Evolutionary conservation across 345 rosid genomes (phyloP).

Genomic region (Crucihimalaya himalaica): DNA sequence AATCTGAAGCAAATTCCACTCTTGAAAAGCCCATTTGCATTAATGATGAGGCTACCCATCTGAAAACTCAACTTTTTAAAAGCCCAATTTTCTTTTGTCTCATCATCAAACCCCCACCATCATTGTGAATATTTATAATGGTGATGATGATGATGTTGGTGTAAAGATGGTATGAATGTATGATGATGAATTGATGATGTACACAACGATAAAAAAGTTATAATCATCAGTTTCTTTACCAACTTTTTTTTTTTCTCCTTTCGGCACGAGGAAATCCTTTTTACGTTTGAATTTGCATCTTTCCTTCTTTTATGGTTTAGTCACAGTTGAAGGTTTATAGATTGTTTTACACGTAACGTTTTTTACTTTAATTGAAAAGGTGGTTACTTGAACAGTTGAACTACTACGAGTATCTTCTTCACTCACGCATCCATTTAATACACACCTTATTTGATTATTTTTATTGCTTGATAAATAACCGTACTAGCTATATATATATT

Average conservation of each 20-base stretch:
- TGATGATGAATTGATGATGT: neutral
- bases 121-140: neutral
- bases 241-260: no score
- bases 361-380: constrained; percentile 30
- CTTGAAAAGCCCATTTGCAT: neutral
- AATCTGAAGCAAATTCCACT: neutral
- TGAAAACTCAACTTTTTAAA: neutral
- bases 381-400: constrained; percentile 30
- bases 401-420: constrained; percentile 19
- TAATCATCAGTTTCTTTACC: neutral
- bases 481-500: neutral
- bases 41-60: neutral
- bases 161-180: no score
- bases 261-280: constrained; percentile 24
- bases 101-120: neutral
- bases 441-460: neutral
- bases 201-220: no score
- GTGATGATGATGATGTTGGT: neutral
- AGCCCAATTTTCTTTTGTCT: neutral
- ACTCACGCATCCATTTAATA: constrained; percentile 30
- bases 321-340: constrained; percentile 30
- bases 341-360: constrained; percentile 33
- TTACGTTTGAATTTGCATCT: constrained; percentile 1
- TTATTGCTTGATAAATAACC: neutral
- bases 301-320: neutral